These are phyloP conservation scores for Rubia tinctorum DNA, from an alignment of 305 asterid genomes.

Conservation along the genomic window DNA sequence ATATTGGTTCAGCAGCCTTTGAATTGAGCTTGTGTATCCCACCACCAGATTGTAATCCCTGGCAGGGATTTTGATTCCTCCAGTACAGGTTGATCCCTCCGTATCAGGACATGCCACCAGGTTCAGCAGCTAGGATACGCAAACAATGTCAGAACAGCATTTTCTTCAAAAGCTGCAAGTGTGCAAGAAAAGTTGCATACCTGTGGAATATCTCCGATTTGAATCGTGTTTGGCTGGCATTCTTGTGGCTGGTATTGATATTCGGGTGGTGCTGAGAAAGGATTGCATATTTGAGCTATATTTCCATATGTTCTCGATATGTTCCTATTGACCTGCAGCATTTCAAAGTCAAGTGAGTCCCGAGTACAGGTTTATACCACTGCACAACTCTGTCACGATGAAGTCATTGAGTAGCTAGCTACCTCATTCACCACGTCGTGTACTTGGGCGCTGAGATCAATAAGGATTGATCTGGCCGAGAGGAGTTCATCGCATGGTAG, in stretches of 20 bases:
- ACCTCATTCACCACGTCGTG: constrained; percentile 59
- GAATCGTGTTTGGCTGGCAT: constrained; percentile 47
- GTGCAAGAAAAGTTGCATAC: constrained; percentile 19
- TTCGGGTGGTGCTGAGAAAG: constrained; percentile 77
- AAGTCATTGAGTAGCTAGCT: neutral
- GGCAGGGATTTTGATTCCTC: constrained; percentile 57
- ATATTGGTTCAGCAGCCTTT: constrained; percentile 55
- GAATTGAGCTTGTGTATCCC: constrained; percentile 64
- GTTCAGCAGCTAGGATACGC: constrained; percentile 35
- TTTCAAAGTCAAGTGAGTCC: neutral
- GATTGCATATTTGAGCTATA: constrained; percentile 75
- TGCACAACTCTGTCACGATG: neutral
- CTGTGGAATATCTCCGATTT: constrained; percentile 65
- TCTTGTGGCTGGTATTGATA: constrained; percentile 48
- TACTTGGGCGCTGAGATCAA: constrained; percentile 50
- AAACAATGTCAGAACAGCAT: neutral
- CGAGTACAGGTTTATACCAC: neutral
- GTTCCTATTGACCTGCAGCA: constrained; percentile 64
- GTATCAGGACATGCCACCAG: constrained; percentile 56
- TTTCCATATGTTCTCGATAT: constrained; percentile 54
- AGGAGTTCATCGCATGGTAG: constrained; percentile 75
- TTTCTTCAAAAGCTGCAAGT: neutral
- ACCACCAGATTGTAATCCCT: constrained; percentile 33
- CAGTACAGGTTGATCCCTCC: constrained; percentile 45
- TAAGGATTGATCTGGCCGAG: constrained; percentile 50